Conservation (phyloP, 2,329 filamentous ascomycete genomes). For the Davidsoniella virescens region DNA sequence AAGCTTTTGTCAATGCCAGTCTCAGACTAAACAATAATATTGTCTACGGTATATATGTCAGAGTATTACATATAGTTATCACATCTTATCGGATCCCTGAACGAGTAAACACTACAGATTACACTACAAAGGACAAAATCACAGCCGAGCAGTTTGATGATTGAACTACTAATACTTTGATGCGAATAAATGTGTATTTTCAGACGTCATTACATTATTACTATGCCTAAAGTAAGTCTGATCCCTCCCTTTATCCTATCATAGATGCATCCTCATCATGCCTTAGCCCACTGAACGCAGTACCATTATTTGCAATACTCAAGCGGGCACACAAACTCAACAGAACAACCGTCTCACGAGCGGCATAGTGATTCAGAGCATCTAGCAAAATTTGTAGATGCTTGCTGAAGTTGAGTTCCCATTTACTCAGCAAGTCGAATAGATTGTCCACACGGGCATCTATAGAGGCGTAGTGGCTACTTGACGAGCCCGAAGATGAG, state of each 20-base stretch:
- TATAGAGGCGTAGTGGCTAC: constrained; percentile 22
- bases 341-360: constrained; percentile 89
- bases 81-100: too few relatives aligned
- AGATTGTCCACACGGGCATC: constrained; percentile 53
- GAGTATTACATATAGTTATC: too few relatives aligned
- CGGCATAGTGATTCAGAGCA: constrained; percentile 90
- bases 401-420: constrained; percentile 81
- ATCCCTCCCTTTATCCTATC: constrained; percentile 1
- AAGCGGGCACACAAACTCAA: constrained; percentile 71
- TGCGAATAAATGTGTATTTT: not conserved
- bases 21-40: too few relatives aligned
- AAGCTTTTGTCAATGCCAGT: too few relatives aligned
- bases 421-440: constrained; percentile 75
- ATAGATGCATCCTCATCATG: constrained; percentile 32
- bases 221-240: not conserved
- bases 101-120: too few relatives aligned
- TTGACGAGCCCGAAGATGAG: constrained; percentile 20
- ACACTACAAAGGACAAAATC: too few relatives aligned
- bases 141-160: not conserved
- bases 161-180: not conserved
- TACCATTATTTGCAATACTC: constrained; percentile 67
- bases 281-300: constrained; percentile 43
- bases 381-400: constrained; percentile 90
- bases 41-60: too few relatives aligned
- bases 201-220: not conserved